Evolutionary conservation across 2,329 filamentous ascomycete species (phyloP).

Genomic region (Xylaria sp.): DNA sequence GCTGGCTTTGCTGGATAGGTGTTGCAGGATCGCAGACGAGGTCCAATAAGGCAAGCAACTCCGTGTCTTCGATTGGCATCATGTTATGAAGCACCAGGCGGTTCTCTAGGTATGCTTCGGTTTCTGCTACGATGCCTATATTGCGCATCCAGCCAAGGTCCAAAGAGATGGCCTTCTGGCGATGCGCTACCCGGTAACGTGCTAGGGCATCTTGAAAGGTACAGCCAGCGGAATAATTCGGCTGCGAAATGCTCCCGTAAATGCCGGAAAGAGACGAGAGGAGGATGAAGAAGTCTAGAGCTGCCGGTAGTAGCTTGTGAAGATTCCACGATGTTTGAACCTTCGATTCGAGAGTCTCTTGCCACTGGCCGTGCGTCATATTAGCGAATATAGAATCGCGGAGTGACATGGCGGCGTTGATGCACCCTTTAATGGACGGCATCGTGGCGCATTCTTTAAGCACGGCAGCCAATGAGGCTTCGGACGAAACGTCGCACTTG

Average conservation of each 20-base stretch:
- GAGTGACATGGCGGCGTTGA: slow-evolving; percentile 39
- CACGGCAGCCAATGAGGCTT: no score
- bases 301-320: background rate
- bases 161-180: background rate
- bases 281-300: background rate
- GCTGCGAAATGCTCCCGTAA: background rate
- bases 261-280: background rate
- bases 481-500: slow-evolving; percentile 11
- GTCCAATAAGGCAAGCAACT: no score
- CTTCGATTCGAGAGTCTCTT: background rate
- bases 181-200: background rate
- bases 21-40: no score
- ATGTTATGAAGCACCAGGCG: no score
- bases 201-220: background rate
- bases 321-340: background rate
- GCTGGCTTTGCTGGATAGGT: no score
- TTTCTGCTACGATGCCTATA: background rate
- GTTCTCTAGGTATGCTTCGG: no score
- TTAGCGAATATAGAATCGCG: background rate
- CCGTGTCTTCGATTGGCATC: no score
- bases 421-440: slow-evolving; percentile 10
- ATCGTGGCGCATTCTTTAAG: no score
- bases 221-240: background rate
- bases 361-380: background rate
- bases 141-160: slow-evolving; percentile 1